Evolutionary conservation across 257 asterid genomes (phyloP).

Genomic region (Scutellaria minor): DNA sequence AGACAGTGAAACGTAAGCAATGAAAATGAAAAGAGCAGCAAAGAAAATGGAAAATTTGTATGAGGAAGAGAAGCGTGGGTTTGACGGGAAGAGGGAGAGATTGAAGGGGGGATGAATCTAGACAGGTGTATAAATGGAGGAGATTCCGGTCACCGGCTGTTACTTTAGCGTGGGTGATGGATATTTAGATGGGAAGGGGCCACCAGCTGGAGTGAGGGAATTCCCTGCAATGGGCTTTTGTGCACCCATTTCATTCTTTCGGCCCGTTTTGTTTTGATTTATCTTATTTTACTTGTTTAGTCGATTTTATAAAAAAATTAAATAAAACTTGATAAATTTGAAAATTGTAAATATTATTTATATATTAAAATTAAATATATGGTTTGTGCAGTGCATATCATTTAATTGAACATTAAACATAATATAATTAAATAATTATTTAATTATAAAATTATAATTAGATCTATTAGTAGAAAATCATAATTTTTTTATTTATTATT

Average conservation of each 20-base stretch:
- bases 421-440: too few species aligned
- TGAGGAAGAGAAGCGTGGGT: conserved; percentile 40
- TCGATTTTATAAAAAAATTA: too few species aligned
- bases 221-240: conserved; percentile 14
- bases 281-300: too few species aligned
- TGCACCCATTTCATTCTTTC: neutral
- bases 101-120: conserved; percentile 51
- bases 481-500: too few species aligned
- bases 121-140: conserved; percentile 41
- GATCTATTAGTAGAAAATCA: too few species aligned
- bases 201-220: conserved; percentile 20
- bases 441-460: too few species aligned
- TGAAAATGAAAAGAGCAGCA: neutral
- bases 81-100: conserved; percentile 45
- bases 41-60: conserved; percentile 13
- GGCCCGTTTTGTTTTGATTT: neutral
- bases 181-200: neutral
- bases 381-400: too few species aligned
- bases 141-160: conserved; percentile 33
- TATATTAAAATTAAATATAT: too few species aligned
- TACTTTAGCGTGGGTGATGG: conserved; percentile 29
- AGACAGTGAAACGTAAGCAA: neutral
- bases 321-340: too few species aligned
- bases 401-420: too few species aligned
- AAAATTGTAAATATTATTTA: too few species aligned